Base-by-base conservation (phyloP, 164 flowering plant genomes). In the Tetrastigma voinierianum region DNA sequence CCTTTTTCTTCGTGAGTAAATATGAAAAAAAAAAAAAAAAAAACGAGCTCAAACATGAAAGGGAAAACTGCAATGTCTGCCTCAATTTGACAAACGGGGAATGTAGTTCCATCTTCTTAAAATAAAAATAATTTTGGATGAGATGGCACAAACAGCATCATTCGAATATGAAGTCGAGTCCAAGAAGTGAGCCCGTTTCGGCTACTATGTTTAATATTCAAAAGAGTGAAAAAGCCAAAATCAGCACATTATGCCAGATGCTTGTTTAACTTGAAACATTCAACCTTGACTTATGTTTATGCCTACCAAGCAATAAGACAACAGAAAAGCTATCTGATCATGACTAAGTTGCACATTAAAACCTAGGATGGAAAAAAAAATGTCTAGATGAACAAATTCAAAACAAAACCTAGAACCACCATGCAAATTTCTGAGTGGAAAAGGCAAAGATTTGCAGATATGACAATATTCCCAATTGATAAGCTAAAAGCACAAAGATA, bases 81-180 rank as follows among this genome's bases (percentile, higher is more conserved):
- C 40, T 32, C 6, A 32, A 32, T 32, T 4, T 32, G 40, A 32
- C 40, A 7, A 32, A 7, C 40, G 3, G 40, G 14, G 58, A n/a
- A 55, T 55, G 9, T 15, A 17, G 44, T 9, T 19, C 44, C 59
- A 57, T 58, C 17, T 15, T 21, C 49, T 59, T 59, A 25, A 43
- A 40, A 59, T 59, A 25, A 43, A 40, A 59, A 59, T n/a, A 20
- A 13, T 59, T 59, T 43, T 40, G 48, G 48, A 43, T 25, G 62
- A 59, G 19, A 44, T 43, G 46, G 18, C 43, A n/a, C 21, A 59
- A 59, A 6, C 5, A 7, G 40, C 40, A 32, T 32, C 40, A 32
- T 32, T 4, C 40, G 6, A 32, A 32, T 32, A 32, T 32, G 6
- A 32, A 32, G 40, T 32, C 40, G 40, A 25, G 46, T 20, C 40